Base-by-base conservation (phyloP, 2,329 filamentous ascomycete species). In the Achaetomium macrosporum region DNA sequence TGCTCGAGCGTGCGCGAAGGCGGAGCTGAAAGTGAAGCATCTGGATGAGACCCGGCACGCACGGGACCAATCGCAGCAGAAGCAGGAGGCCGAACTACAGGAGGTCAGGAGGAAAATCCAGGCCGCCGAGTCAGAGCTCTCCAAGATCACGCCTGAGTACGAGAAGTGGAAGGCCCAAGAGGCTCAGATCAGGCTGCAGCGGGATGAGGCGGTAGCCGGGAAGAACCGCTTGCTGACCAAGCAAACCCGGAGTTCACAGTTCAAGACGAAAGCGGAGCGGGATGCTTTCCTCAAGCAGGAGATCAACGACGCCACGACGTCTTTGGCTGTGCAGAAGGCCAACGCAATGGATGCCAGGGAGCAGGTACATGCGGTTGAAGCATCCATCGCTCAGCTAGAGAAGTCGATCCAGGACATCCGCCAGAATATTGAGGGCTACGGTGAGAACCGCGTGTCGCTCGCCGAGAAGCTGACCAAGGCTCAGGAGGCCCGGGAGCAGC, bases 171-270 rank as follows among this genome's bases (percentile, higher is more conserved):
- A 85, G 67, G 76, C 82, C 47, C 79, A 89, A 54, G 93, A 96
- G 66, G 77, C 79, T 15, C 78, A 81, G 15, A 75, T 88, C 29
- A 85, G 84, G 63, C 76, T 84, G 51, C 82, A 87, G 54, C 76
- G 97, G 11, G 86, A 90, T 43, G 77, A 87, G 46, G 87, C 87
- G 0, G 87, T 95, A 63, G 85, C 85, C 8, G 79, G 81, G 5
- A 80, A 88, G 40, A 83, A 87, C 59, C 84, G 91, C 36, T 79
- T 99, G 8, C 89, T 95, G 65, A 88, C 88, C 47, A 99, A 99
- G 69, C 92, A 99, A 70, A 90, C 87, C 41, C 85, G 92, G 42
- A 90, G 87, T 59, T 86, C 87, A 16, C 87, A 90, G 57, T 99
- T 96, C 69, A 87, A 80, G 65, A 95, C 83, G 68, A 96, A 96